phyloP scores from a whole-genome alignment of 306 rosid genomes.

The Rubus parviflorus region DNA sequence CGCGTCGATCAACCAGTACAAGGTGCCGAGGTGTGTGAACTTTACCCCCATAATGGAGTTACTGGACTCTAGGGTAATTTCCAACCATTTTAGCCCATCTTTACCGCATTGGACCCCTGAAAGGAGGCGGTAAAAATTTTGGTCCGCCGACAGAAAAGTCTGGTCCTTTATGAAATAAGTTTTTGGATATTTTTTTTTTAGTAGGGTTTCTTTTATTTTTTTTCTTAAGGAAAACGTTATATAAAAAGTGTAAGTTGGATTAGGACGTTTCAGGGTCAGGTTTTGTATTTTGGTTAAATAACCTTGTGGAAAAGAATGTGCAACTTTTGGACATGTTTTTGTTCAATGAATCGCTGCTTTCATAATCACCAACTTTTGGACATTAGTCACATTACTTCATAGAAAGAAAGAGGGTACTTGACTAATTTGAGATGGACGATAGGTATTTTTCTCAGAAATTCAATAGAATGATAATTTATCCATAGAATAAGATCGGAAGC shows the following conservation, averaged over 20 bases:
- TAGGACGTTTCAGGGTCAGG: conserved; percentile 29
- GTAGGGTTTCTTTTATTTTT: neutral
- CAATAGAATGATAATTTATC: no score
- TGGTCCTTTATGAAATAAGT: neutral
- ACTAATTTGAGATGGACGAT: no score
- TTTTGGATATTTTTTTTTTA: neutral
- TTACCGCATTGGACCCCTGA: conserved; percentile 55
- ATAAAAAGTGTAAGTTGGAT: conserved; percentile 11
- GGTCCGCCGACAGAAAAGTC: neutral
- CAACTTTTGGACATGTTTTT: conserved; percentile 3
- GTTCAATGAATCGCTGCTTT: conserved; percentile 18
- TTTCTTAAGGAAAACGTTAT: neutral
- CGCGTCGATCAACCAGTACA: conserved; percentile 60
- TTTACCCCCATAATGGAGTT: conserved; percentile 60
- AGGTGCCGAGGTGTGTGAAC: conserved; percentile 66
- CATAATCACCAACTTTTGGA: neutral
- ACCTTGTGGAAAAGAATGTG: conserved; percentile 16
- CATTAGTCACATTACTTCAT: neutral
- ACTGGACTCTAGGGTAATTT: conserved; percentile 49
- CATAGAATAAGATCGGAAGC: no score
- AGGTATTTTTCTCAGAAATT: no score
- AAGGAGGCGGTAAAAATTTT: conserved; percentile 21
- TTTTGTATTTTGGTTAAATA: conserved; percentile 27
- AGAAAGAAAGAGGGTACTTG: no score
- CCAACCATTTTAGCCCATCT: conserved; percentile 49